These are phyloP conservation scores for Hawksworthiomyces lignivorus DNA, from an alignment of 2,329 filamentous ascomycete species.

Conservation along the genomic window DNA sequence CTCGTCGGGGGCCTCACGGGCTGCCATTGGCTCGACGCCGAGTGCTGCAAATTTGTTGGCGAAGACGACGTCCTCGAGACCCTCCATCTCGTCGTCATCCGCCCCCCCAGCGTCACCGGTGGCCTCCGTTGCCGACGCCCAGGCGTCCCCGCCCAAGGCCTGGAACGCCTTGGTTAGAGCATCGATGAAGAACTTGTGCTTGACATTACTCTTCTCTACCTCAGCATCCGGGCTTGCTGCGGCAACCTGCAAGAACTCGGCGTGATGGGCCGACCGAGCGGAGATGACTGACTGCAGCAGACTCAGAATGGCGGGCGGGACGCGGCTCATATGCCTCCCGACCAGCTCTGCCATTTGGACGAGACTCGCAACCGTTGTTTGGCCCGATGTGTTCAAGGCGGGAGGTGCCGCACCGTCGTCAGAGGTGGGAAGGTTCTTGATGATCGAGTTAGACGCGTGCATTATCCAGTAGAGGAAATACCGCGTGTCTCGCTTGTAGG, in stretches of 20 bases:
- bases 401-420: not conserved
- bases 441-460: constrained; percentile 28
- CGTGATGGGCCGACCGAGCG: constrained; percentile 22
- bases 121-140: too few relatives aligned
- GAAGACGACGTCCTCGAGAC: constrained; percentile 21
- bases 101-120: constrained; percentile 10
- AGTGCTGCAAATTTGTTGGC: constrained; percentile 22
- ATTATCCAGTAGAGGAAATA: constrained; percentile 32
- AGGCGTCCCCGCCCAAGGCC: constrained; percentile 24
- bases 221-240: constrained; percentile 26
- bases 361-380: constrained; percentile 28
- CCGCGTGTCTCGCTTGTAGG: constrained; percentile 32
- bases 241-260: constrained; percentile 25
- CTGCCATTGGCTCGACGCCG: constrained; percentile 13
- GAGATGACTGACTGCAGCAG: constrained; percentile 32
- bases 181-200: constrained; percentile 36
- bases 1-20: constrained; percentile 5
- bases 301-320: constrained; percentile 26
- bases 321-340: constrained; percentile 22
- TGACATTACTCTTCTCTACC: constrained; percentile 29
- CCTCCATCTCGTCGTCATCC: constrained; percentile 9
- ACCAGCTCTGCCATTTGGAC: constrained; percentile 33
- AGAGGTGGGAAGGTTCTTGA: constrained; percentile 14
- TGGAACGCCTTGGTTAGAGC: constrained; percentile 29
- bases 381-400: not conserved